Evolutionary conservation across 441 rosid species (phyloP).

Genomic region (Omphalea diandra): DNA sequence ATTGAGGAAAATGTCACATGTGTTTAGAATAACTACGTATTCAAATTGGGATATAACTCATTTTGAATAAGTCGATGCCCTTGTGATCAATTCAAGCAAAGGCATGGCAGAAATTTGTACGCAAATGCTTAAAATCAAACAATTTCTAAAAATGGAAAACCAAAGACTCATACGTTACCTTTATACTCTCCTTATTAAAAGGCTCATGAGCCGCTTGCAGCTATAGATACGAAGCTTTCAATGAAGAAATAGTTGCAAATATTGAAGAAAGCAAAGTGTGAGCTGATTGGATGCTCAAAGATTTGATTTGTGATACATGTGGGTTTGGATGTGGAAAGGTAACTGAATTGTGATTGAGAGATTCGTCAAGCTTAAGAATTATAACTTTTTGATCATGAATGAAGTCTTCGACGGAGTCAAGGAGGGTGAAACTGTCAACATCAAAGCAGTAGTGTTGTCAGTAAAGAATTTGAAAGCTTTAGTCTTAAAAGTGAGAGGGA

Average conservation of each 20-base stretch:
- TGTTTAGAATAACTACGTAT: no score
- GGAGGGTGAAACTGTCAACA: constrained; percentile 60
- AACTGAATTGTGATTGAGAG: constrained; percentile 2
- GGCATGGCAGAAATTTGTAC: constrained; percentile 47
- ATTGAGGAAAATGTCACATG: no score
- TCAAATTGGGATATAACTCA: no score
- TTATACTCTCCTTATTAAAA: constrained; percentile 53
- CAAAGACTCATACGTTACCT: constrained; percentile 63
- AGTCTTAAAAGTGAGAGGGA: constrained; percentile 83
- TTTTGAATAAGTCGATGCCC: no score
- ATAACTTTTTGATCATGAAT: constrained; percentile 91
- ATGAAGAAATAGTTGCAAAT: constrained; percentile 67
- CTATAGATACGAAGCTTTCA: constrained; percentile 86
- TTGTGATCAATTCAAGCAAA: no score
- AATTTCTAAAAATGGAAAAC: constrained; percentile 65
- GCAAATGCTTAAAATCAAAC: constrained; percentile 60
- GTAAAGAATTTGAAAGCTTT: constrained; percentile 86
- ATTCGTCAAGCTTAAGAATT: constrained; percentile 73
- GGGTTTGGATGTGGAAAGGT: constrained; percentile 16
- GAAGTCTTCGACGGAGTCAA: constrained; percentile 85
- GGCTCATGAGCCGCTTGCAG: constrained; percentile 84
- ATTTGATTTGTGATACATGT: constrained; percentile 29
- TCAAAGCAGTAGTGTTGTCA: constrained; percentile 43
- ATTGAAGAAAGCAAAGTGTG: constrained; percentile 57
- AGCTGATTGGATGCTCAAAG: constrained; percentile 40